Evolutionary conservation across 257 asterid species (phyloP).

Genomic region (Nicotiana knightiana): DNA sequence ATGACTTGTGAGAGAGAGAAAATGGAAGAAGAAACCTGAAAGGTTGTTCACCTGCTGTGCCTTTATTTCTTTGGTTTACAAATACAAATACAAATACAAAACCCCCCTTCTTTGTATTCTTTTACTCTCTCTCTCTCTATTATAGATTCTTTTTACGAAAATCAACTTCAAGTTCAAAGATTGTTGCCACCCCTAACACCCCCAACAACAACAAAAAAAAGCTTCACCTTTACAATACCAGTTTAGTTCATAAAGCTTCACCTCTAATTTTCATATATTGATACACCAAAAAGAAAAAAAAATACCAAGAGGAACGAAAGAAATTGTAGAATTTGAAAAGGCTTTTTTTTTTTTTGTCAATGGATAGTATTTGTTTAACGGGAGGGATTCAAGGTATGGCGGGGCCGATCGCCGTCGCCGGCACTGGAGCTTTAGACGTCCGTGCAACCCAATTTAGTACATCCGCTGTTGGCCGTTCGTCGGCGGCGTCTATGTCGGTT

Average conservation of each 20-base stretch:
- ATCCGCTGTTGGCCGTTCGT: slow-evolving; percentile 17
- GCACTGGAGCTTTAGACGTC: slow-evolving; percentile 39
- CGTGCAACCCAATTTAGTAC: slow-evolving; percentile 34
- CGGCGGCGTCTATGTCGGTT: slow-evolving; percentile 39
- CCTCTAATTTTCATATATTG: not conserved
- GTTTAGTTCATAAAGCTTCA: too few species aligned
- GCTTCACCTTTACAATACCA: not conserved
- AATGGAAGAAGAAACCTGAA: not conserved
- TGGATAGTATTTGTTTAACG: slow-evolving; percentile 76
- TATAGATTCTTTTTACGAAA: not conserved
- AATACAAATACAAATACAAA: not conserved
- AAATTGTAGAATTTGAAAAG: not conserved
- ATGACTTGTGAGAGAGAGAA: not conserved
- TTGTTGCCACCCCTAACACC: slow-evolving; percentile 23
- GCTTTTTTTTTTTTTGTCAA: not conserved
- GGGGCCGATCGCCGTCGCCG: slow-evolving; percentile 46
- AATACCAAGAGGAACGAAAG: not conserved
- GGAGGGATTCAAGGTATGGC: slow-evolving; percentile 61
- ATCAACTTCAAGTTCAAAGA: slow-evolving; percentile 23
- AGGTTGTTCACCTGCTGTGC: slow-evolving; percentile 8
- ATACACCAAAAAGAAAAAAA: not conserved
- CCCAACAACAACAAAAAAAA: not conserved
- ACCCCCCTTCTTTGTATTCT: not conserved
- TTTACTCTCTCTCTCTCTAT: not conserved
- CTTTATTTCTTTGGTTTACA: not conserved